These are phyloP conservation scores for Closterium sp. DNA, from an alignment of 139 green algal species.

Conservation along the genomic window DNA sequence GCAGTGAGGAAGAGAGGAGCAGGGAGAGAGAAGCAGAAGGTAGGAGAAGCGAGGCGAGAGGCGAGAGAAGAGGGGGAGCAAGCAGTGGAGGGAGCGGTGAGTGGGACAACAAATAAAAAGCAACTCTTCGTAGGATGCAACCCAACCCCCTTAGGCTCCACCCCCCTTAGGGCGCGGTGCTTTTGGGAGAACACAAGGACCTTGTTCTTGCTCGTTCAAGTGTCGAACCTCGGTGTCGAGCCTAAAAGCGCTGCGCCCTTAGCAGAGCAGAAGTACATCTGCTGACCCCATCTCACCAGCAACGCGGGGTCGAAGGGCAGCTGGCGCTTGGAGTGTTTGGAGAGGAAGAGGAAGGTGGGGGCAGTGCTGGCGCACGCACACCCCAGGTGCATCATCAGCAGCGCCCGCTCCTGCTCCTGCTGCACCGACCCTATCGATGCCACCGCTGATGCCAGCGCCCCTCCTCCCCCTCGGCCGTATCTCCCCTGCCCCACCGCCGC, in stretches of 20 bases:
- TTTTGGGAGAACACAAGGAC: too few relatives aligned
- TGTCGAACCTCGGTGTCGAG: too few relatives aligned
- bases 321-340: constrained; percentile 38
- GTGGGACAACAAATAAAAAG: too few relatives aligned
- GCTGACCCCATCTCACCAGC: constrained; percentile 7
- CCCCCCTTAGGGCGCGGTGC: too few relatives aligned
- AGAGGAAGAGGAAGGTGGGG: constrained; percentile 41
- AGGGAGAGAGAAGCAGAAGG: too few relatives aligned
- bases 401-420: constrained; percentile 12
- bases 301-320: not conserved
- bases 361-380: constrained; percentile 4
- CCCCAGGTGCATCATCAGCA: constrained; percentile 29
- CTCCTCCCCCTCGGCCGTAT: not conserved
- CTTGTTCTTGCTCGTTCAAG: too few relatives aligned
- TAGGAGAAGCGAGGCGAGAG: too few relatives aligned
- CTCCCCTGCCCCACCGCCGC: not conserved
- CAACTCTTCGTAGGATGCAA: not conserved
- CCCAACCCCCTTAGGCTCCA: not conserved
- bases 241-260: too few relatives aligned
- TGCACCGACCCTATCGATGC: not conserved
- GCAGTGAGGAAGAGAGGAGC: too few relatives aligned
- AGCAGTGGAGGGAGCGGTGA: too few relatives aligned
- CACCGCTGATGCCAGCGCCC: not conserved
- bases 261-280: not conserved
- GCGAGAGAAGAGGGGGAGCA: too few relatives aligned